These are phyloP conservation scores for Neohortaea acidophila DNA, from an alignment of 495 filamentous ascomycete species.

Conservation along the genomic window DNA sequence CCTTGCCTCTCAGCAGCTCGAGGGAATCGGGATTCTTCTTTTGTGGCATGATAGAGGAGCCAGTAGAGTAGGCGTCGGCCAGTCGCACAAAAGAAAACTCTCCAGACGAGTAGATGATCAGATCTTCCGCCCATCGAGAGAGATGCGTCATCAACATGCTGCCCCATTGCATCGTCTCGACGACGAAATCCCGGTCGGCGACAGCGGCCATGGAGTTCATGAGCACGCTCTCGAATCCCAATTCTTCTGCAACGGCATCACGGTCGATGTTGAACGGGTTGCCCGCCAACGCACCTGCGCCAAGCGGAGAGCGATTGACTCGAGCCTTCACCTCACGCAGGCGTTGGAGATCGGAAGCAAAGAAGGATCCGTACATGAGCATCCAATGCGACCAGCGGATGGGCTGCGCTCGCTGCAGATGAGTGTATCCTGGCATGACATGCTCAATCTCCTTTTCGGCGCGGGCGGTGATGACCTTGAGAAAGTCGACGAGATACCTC, in stretches of 20 bases:
- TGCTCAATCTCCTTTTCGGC: conserved; percentile 66
- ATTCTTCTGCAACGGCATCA: conserved; percentile 72
- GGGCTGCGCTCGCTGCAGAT: conserved; percentile 82
- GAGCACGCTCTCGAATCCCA: conserved; percentile 69
- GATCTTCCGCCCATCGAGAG: conserved; percentile 72
- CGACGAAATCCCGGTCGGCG: conserved; percentile 74
- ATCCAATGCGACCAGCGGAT: conserved; percentile 83
- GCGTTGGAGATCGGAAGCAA: conserved; percentile 63
- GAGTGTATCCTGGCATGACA: conserved; percentile 60
- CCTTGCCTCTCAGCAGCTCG: conserved; percentile 79
- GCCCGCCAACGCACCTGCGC: conserved; percentile 76
- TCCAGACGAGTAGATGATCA: conserved; percentile 71
- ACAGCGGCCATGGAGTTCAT: conserved; percentile 77
- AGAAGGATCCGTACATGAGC: conserved; percentile 60
- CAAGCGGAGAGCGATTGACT: conserved; percentile 67
- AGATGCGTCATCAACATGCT: conserved; percentile 74
- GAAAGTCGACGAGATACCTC: conserved; percentile 47
- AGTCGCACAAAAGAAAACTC: conserved; percentile 75
- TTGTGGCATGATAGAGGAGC: conserved; percentile 81
- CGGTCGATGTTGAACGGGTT: conserved; percentile 86
- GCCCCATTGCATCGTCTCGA: conserved; percentile 86
- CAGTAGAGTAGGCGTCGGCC: conserved; percentile 76
- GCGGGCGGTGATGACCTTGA: conserved; percentile 54
- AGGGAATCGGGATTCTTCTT: conserved; percentile 73
- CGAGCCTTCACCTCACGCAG: conserved; percentile 58